These are phyloP conservation scores for Melocanna baccifera DNA, from an alignment of 176 grass and related monocot species.

Conservation along the genomic window DNA sequence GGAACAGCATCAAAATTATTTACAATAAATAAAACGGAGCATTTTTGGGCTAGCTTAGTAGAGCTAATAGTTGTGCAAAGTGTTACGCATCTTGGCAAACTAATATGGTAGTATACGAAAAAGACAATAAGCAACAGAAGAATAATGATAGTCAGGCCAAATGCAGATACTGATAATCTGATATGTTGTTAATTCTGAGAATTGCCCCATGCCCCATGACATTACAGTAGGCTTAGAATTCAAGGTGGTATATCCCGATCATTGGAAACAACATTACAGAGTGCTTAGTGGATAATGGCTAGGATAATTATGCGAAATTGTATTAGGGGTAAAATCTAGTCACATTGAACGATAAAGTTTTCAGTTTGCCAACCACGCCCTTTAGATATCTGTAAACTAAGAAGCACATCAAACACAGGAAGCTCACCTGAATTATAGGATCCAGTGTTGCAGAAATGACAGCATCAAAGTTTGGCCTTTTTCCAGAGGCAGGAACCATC, in stretches of 20 bases:
- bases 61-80: conserved; percentile 1
- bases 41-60: not conserved
- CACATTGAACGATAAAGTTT: not conserved
- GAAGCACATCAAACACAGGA: conserved; percentile 14
- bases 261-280: not conserved
- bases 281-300: not conserved
- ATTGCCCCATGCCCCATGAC: not conserved
- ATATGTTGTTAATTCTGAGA: not conserved
- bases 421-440: conserved; percentile 88
- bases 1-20: not conserved
- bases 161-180: conserved; percentile 8
- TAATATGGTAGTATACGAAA: not conserved
- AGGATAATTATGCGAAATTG: not conserved
- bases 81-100: not conserved
- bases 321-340: not conserved
- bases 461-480: conserved; percentile 74
- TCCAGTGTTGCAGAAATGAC: conserved; percentile 90
- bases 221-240: not conserved
- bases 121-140: not conserved
- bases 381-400: conserved; percentile 7
- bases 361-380: not conserved
- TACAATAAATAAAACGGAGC: not conserved
- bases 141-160: not conserved
- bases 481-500: conserved; percentile 92
- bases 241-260: not conserved